A percentile compares a stretch with the other conserved stretches of the same genome.
phyloP scores from a whole-genome alignment of 441 rosid genomes.

The Dalechampia spathulata region DNA sequence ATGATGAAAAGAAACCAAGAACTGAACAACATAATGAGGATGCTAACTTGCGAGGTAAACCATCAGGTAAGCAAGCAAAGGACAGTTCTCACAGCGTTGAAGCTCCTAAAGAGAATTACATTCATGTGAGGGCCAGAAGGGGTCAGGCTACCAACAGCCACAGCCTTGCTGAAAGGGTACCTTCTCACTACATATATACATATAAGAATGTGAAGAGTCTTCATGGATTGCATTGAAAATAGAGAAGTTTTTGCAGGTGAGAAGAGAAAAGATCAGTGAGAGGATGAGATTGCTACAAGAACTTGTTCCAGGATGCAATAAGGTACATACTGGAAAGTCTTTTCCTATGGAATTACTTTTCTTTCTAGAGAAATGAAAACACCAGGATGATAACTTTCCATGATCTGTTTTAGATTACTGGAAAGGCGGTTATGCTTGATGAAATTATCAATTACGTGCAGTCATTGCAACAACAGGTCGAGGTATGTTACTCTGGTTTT shows the following conservation, averaged over 20 bases:
- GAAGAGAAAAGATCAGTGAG: constrained; percentile 87
- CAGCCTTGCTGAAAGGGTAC: constrained; percentile 95
- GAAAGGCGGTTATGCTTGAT: constrained; percentile 95
- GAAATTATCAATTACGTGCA: constrained; percentile 95
- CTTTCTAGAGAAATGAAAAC: not conserved
- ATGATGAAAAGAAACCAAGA: constrained; percentile 60
- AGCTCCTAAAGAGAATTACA: constrained; percentile 64
- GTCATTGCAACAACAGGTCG: constrained; percentile 84
- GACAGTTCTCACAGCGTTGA: constrained; percentile 60
- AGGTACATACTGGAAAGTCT: constrained; percentile 26
- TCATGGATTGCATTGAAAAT: no score
- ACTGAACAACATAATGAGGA: constrained; percentile 25
- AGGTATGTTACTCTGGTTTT: constrained; percentile 40
- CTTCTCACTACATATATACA: not conserved
- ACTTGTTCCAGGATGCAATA: constrained; percentile 90
- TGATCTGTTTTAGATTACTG: constrained; percentile 61
- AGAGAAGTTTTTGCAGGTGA: no score
- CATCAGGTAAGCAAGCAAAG: constrained; percentile 43
- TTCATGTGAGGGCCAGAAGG: constrained; percentile 89
- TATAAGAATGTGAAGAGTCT: not conserved
- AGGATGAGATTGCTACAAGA: constrained; percentile 88
- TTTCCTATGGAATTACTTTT: not conserved
- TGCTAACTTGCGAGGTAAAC: constrained; percentile 53
- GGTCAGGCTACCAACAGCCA: constrained; percentile 97
- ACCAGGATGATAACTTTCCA: no score